These are phyloP conservation scores for Borealophlyctis nickersoniae DNA, from an alignment of 192 early-diverging fungal species.

Conservation along the genomic window DNA sequence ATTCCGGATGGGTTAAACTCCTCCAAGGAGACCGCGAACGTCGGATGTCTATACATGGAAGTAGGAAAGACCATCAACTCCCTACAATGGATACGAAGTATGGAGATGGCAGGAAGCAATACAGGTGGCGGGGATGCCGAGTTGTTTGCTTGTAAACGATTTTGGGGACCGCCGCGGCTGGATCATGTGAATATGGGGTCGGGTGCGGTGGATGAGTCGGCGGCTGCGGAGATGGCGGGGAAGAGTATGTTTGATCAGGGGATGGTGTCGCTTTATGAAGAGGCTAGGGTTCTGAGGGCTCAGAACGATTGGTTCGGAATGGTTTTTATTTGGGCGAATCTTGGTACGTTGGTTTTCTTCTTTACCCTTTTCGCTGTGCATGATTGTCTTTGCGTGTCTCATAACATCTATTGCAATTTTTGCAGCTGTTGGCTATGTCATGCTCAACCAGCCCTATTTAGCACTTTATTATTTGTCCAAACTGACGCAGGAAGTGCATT, in stretches of 20 bases:
- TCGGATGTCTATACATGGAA: constrained; percentile 32
- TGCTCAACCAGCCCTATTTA: constrained; percentile 33
- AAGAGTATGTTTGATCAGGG: constrained; percentile 32
- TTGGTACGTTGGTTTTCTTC: constrained; percentile 23
- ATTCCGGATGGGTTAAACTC: constrained; percentile 13
- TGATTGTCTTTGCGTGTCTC: constrained; percentile 21
- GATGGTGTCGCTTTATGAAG: constrained; percentile 23
- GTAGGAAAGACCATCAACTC: constrained; percentile 27
- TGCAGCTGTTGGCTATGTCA: constrained; percentile 36
- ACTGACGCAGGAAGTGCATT: constrained; percentile 7
- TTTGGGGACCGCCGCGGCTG: constrained; percentile 26
- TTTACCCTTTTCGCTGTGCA: constrained; percentile 22
- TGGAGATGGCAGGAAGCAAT: constrained; percentile 7
- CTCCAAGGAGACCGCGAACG: constrained; percentile 19
- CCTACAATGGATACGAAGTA: constrained; percentile 44
- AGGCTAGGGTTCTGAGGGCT: constrained; percentile 21
- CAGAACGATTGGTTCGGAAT: constrained; percentile 29
- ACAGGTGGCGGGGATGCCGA: constrained; percentile 11
- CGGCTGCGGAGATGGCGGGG: constrained; percentile 31
- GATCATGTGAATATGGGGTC: constrained; percentile 35
- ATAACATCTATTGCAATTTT: constrained; percentile 7
- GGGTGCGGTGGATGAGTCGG: constrained; percentile 35
- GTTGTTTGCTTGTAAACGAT: constrained; percentile 17
- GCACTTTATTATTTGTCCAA: constrained; percentile 33
- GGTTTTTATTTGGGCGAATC: constrained; percentile 25